Evolutionary conservation across 495 filamentous ascomycete genomes (phyloP).

Genomic region (Xylaria telfairii): DNA sequence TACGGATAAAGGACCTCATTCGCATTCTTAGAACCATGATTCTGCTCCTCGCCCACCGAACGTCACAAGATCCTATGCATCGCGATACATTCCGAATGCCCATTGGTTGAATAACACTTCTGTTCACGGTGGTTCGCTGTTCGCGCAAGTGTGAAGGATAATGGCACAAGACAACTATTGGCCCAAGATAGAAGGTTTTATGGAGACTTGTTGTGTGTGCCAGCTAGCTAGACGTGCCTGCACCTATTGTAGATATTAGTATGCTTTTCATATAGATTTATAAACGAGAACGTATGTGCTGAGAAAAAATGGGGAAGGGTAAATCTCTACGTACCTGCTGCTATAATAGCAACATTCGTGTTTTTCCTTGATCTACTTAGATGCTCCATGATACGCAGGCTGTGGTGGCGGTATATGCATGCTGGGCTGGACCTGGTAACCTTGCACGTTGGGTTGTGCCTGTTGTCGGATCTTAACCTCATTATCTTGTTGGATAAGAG

Average conservation of each 20-base stretch:
- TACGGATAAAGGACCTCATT: too few relatives aligned
- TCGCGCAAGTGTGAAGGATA: not conserved
- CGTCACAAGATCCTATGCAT: not conserved
- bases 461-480: slow-evolving; percentile 41
- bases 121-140: not conserved
- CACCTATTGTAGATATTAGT: too few relatives aligned
- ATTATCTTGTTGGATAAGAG: slow-evolving; percentile 46
- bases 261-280: too few relatives aligned
- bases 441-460: slow-evolving; percentile 26
- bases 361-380: too few relatives aligned
- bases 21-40: too few relatives aligned
- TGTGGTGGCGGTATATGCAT: slow-evolving; percentile 36
- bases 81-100: not conserved
- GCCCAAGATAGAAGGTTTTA: too few relatives aligned
- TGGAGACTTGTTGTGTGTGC: too few relatives aligned
- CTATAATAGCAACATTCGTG: too few relatives aligned
- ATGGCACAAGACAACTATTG: not conserved
- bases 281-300: too few relatives aligned
- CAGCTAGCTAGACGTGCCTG: too few relatives aligned
- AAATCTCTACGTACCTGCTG: too few relatives aligned
- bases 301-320: too few relatives aligned
- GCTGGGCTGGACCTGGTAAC: slow-evolving; percentile 39
- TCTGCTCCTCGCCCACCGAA: not conserved
- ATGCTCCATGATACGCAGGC: slow-evolving; percentile 33
- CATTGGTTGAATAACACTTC: not conserved